A percentile compares a stretch with the other conserved stretches of the same genome.
phyloP scores from a whole-genome alignment of 345 rosid genomes.

The Moricandia moricandioides region DNA sequence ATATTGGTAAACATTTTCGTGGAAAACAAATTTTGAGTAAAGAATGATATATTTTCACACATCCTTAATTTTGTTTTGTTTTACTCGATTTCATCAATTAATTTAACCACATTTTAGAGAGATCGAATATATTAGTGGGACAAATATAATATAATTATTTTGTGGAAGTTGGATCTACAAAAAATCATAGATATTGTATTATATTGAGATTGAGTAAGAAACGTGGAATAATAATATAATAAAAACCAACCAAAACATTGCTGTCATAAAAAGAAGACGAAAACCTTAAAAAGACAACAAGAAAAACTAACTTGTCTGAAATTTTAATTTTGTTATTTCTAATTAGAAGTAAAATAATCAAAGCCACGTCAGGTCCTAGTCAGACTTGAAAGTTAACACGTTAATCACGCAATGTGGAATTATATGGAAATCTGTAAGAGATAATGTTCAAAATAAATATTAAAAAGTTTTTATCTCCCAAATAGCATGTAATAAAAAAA shows the following conservation, averaged over 20 bases:
- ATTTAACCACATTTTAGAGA: neutral
- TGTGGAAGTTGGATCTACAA: neutral
- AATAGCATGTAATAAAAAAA: too few relatives aligned
- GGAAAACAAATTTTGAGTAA: neutral
- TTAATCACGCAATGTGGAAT: conserved; percentile 21
- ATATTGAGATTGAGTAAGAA: neutral
- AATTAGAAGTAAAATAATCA: neutral
- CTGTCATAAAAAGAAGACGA: neutral
- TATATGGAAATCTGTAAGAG: neutral
- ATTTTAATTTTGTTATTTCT: neutral
- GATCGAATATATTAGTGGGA: neutral
- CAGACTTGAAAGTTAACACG: conserved; percentile 18
- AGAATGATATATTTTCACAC: neutral
- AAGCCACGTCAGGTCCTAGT: conserved; percentile 20
- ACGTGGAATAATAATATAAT: neutral
- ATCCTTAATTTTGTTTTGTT: neutral
- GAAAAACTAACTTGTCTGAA: conserved; percentile 1
- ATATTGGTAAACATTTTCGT: neutral
- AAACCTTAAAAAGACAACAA: conserved; percentile 7
- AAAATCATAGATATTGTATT: neutral
- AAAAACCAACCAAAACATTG: neutral
- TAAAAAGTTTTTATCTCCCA: too few relatives aligned
- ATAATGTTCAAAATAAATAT: too few relatives aligned
- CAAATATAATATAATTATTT: neutral
- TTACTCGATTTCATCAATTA: neutral